phyloP scores from a whole-genome alignment of 352 stramenopile genomes.

The Bremia lactucae region DNA sequence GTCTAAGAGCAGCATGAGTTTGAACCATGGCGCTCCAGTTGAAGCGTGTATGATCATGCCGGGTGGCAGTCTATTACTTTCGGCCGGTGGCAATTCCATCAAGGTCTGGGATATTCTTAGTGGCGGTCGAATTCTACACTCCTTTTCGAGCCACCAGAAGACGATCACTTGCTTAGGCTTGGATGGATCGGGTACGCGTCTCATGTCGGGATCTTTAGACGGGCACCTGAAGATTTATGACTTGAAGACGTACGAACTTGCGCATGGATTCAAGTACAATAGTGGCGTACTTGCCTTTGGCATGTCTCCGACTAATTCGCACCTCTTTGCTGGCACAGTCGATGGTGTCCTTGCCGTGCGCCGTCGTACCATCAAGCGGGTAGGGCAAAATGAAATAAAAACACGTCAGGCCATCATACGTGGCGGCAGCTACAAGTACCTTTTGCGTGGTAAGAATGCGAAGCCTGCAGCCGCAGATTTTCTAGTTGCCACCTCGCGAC shows the following conservation, averaged over 20 bases:
- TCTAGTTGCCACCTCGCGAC: conserved; percentile 65
- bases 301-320: conserved; percentile 78
- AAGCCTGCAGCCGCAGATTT: conserved; percentile 69
- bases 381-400: conserved; percentile 52
- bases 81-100: conserved; percentile 81
- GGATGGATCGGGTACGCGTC: conserved; percentile 76
- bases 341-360: conserved; percentile 79
- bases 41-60: conserved; percentile 83
- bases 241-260: conserved; percentile 85
- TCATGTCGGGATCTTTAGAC: conserved; percentile 87
- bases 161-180: conserved; percentile 87
- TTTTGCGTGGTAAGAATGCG: conserved; percentile 80
- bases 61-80: conserved; percentile 72
- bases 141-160: conserved; percentile 89
- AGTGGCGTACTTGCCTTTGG: conserved; percentile 70
- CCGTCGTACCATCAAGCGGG: conserved; percentile 58
- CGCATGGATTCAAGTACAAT: conserved; percentile 84
- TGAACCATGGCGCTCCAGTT: conserved; percentile 85
- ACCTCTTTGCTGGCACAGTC: conserved; percentile 67
- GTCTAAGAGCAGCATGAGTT: conserved; percentile 36
- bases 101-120: conserved; percentile 90
- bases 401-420: conserved; percentile 64
- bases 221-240: conserved; percentile 92
- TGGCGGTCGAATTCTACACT: conserved; percentile 75
- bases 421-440: conserved; percentile 85